These are phyloP conservation scores for Penicillium sp. DNA, from an alignment of 2,329 filamentous ascomycete genomes.

Conservation along the genomic window DNA sequence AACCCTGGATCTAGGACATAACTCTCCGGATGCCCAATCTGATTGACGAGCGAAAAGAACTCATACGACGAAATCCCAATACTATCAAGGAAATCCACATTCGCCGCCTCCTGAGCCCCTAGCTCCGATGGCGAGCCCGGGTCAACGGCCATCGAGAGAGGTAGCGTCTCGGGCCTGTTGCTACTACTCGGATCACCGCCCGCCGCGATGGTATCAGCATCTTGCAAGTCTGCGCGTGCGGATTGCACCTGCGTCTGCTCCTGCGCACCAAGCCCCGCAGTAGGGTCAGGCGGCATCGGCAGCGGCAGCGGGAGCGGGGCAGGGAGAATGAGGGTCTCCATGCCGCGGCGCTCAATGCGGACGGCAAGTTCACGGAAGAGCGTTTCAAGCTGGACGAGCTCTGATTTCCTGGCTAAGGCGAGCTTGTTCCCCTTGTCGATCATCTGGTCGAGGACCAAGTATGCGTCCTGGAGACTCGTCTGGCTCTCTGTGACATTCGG, in stretches of 20 bases:
- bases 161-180: neutral
- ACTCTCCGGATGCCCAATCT: slow-evolving; percentile 34
- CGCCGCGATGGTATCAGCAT: too few relatives aligned
- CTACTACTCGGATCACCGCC: too few relatives aligned
- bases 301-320: neutral
- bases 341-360: slow-evolving; percentile 31
- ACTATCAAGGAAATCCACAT: slow-evolving; percentile 39
- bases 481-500: slow-evolving; percentile 35
- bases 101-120: neutral
- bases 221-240: too few relatives aligned
- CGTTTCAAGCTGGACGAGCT: slow-evolving; percentile 33
- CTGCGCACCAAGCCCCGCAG: neutral
- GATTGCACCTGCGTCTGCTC: too few relatives aligned
- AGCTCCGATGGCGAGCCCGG: slow-evolving; percentile 5
- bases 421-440: slow-evolving; percentile 40
- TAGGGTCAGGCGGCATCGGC: neutral
- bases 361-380: slow-evolving; percentile 35
- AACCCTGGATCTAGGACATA: slow-evolving; percentile 18
- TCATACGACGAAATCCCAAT: slow-evolving; percentile 48
- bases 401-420: slow-evolving; percentile 35
- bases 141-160: neutral
- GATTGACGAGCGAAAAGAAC: slow-evolving; percentile 46
- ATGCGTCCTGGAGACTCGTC: slow-evolving; percentile 24
- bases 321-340: slow-evolving; percentile 31
- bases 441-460: slow-evolving; percentile 41